Evolutionary conservation across 2,329 filamentous ascomycete species (phyloP), one percentile per base, ranked within the genome.

Genomic region (Cladosporium sphaerospermum): DNA sequence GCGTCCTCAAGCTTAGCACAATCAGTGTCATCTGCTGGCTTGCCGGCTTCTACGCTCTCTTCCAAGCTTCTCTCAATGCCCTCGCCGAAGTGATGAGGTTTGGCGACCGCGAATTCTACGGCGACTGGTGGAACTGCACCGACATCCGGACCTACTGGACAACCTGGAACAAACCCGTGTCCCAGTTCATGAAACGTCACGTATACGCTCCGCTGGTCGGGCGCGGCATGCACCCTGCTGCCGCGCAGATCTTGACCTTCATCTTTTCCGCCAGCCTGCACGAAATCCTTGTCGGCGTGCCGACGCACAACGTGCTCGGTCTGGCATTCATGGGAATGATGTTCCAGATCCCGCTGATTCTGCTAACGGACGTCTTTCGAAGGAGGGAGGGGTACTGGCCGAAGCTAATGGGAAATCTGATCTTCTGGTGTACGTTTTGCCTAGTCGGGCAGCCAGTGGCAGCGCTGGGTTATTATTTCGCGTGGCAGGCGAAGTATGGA

Each of bases 401-500:
- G 5, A 88, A 85, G 62, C 78, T 95, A 8, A 77, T 95, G 28
- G 93, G 93, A 1, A 99, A 99, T 69, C 84, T 85, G 64, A 91
- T 95, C 54, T 99, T 99, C 70, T 97, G 93, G 93, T 78, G 96
- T 16, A 92, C 88, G 10, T 99, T 99, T 67, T 96, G 92, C 59
- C 82, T 97, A 2, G 86, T 99, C 10, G 93, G 93, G 3, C 93
- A 99, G 75, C 93, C 93, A 0, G 81, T 97, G 62, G 93, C 89
- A 1, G 91, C 89, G 0, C 74, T 99, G 56, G 78, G 95, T 68
- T 99, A 99, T 70, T 99, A 96, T 70, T 97, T 97, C 68, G 91
- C 91, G 1, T 99, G 93, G 92, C 92, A 97, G 73, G 89, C 89
- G 52, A 97, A 97, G 74, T 96, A 96, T 67, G 93, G 93, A 10